Conservation (phyloP, 352 stramenopile species). For the Globisporangium cystogenes region DNA sequence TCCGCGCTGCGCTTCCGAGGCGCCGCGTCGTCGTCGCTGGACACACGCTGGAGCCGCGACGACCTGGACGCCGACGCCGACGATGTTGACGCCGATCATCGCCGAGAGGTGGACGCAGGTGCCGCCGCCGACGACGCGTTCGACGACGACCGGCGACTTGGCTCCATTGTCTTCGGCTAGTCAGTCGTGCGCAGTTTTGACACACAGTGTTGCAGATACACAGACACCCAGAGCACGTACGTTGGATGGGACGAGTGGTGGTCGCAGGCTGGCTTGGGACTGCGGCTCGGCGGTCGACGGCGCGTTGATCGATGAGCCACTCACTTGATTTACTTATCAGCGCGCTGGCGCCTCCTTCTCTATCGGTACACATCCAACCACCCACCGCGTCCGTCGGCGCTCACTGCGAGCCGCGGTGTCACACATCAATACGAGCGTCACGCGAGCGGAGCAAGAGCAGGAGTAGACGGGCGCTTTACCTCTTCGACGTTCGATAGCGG, state of each 20-base stretch:
- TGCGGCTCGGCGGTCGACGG: too few relatives aligned
- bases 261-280: too few relatives aligned
- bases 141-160: slow-evolving; percentile 13
- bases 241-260: not conserved
- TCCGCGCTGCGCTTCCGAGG: slow-evolving; percentile 16
- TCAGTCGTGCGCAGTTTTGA: not conserved
- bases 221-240: not conserved
- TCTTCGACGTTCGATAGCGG: slow-evolving; percentile 64
- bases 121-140: slow-evolving; percentile 6
- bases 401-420: not conserved
- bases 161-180: slow-evolving; percentile 39
- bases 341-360: not conserved
- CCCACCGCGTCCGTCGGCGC: not conserved
- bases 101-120: not conserved
- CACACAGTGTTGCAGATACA: not conserved
- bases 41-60: not conserved
- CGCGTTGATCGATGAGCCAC: not conserved
- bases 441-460: slow-evolving; percentile 4
- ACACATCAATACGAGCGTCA: slow-evolving; percentile 1
- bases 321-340: not conserved
- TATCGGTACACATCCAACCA: not conserved
- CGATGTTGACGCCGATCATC: too few relatives aligned
- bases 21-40: not conserved
- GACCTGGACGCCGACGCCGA: slow-evolving; percentile 3
- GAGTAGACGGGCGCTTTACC: slow-evolving; percentile 15